A percentile compares a stretch with the other conserved stretches of the same genome.
Evolutionary conservation across 1,139 yeast genomes (phyloP).

Genomic region (Debaryomyces robertsiae): DNA sequence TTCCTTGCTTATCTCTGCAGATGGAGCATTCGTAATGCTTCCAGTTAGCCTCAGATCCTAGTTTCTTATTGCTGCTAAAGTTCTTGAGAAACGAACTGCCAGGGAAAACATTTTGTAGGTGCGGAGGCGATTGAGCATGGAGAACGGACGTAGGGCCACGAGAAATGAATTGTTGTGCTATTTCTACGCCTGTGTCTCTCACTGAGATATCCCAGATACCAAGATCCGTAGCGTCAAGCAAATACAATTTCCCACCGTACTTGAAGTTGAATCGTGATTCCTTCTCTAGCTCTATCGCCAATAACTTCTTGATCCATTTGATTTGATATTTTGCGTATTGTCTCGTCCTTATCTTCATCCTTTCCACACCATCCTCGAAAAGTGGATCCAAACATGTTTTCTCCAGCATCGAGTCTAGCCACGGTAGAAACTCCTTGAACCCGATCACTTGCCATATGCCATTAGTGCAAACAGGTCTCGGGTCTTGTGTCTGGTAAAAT

Average conservation of each 20-base stretch:
- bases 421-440: slow-evolving; percentile 88
- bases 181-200: slow-evolving; percentile 51
- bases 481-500: slow-evolving; percentile 33
- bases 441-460: slow-evolving; percentile 98
- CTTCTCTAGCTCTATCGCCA: slow-evolving; percentile 61
- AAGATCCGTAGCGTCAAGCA: slow-evolving; percentile 79
- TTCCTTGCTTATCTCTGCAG: slow-evolving; percentile 62
- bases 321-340: slow-evolving; percentile 88
- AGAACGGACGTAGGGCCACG: slow-evolving; percentile 30
- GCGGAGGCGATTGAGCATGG: slow-evolving; percentile 44
- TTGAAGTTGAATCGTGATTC: slow-evolving; percentile 51
- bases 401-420: slow-evolving; percentile 44
- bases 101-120: slow-evolving; percentile 38
- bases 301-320: slow-evolving; percentile 84
- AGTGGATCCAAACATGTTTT: slow-evolving; percentile 13
- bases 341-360: slow-evolving; percentile 83
- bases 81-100: slow-evolving; percentile 19
- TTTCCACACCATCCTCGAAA: slow-evolving; percentile 55
- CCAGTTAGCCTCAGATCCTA: slow-evolving; percentile 57
- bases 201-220: slow-evolving; percentile 61
- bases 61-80: slow-evolving; percentile 38
- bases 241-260: slow-evolving; percentile 64
- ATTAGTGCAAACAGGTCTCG: slow-evolving; percentile 55
- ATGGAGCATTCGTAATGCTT: slow-evolving; percentile 65
- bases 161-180: slow-evolving; percentile 43